phyloP scores from a whole-genome alignment of 2,329 filamentous ascomycete genomes.

The Alternaria solani region DNA sequence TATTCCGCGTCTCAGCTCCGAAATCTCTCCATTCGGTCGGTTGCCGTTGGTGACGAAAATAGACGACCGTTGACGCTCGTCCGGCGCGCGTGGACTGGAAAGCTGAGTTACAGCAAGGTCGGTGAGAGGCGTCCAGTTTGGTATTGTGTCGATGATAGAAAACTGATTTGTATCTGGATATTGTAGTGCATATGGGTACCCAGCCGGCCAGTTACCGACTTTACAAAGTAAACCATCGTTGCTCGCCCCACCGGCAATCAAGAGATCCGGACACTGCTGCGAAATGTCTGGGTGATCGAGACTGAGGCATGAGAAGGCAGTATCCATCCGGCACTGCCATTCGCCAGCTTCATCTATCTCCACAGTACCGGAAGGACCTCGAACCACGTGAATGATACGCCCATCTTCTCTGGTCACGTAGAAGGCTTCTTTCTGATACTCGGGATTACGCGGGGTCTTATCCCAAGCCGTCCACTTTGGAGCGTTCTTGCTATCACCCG shows the following conservation, averaged over 20 bases:
- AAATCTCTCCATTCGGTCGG: slow-evolving; percentile 54
- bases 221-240: slow-evolving; percentile 80
- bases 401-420: slow-evolving; percentile 92
- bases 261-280: slow-evolving; percentile 74
- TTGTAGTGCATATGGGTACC: slow-evolving; percentile 63
- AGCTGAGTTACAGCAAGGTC: slow-evolving; percentile 53
- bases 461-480: slow-evolving; percentile 88
- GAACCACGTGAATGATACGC: slow-evolving; percentile 74
- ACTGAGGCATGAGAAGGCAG: slow-evolving; percentile 76
- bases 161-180: slow-evolving; percentile 53
- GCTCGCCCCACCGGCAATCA: slow-evolving; percentile 80
- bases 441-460: slow-evolving; percentile 69
- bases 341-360: slow-evolving; percentile 56
- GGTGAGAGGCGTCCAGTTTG: slow-evolving; percentile 66
- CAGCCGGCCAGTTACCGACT: slow-evolving; percentile 58
- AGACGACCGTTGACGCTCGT: slow-evolving; percentile 33
- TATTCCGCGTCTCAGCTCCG: slow-evolving; percentile 54
- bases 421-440: slow-evolving; percentile 75
- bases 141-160: slow-evolving; percentile 67
- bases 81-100: slow-evolving; percentile 28
- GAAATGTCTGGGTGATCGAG: slow-evolving; percentile 57
- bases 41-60: slow-evolving; percentile 55
- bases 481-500: slow-evolving; percentile 40
- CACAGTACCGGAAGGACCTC: slow-evolving; percentile 56
- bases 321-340: slow-evolving; percentile 78